Conservation (phyloP, 495 filamentous ascomycete species). For the Xylaria nigripes region DNA sequence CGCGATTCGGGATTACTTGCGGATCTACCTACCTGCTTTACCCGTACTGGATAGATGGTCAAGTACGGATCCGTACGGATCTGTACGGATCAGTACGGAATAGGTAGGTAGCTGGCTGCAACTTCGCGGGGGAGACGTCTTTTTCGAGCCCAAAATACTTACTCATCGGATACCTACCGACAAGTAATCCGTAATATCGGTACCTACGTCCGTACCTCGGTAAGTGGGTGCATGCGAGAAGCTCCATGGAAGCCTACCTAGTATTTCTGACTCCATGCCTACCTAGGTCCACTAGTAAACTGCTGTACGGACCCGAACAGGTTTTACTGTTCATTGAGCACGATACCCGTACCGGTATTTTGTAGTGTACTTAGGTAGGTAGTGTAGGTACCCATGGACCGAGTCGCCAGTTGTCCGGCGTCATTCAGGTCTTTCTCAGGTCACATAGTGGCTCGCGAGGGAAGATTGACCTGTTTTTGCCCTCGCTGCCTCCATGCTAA, state of each 20-base stretch:
- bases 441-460: neutral
- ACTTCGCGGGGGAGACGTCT: neutral
- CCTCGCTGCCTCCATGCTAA: neutral
- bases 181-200: no score
- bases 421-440: neutral
- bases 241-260: no score
- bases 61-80: neutral
- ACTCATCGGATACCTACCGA: neutral
- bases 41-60: neutral
- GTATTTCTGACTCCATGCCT: no score
- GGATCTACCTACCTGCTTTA: neutral
- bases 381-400: no score
- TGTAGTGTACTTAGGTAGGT: no score
- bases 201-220: no score
- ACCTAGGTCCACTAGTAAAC: no score
- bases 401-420: no score
- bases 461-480: neutral
- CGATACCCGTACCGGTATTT: no score
- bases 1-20: slow-evolving; percentile 16
- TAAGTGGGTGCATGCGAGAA: no score
- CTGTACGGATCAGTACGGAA: neutral
- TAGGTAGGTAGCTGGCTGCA: neutral
- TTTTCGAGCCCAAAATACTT: neutral
- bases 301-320: no score
- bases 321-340: no score